These are phyloP conservation scores for Cytospora mali DNA, from an alignment of 2,329 filamentous ascomycete genomes.

Conservation along the genomic window DNA sequence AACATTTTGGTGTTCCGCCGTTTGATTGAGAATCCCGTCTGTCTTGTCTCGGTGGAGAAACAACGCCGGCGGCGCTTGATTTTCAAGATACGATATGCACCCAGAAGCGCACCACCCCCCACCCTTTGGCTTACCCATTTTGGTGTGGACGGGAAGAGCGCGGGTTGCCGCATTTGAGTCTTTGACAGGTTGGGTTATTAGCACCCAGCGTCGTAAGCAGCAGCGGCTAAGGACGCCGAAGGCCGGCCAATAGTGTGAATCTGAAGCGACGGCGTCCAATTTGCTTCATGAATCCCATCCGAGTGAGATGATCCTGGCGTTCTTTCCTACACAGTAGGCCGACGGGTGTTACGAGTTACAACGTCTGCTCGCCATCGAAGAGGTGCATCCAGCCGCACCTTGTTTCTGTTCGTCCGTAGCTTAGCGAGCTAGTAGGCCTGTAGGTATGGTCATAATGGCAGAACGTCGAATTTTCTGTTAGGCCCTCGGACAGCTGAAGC, in stretches of 20 bases:
- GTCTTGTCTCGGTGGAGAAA: neutral
- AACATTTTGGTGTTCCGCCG: neutral
- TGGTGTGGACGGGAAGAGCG: slow-evolving; percentile 1
- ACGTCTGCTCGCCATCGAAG: neutral
- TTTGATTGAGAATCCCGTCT: neutral
- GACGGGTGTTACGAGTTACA: slow-evolving; percentile 5
- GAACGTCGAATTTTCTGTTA: neutral
- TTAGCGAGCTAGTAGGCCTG: neutral
- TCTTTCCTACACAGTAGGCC: neutral
- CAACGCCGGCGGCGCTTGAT: neutral
- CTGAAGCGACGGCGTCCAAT: slow-evolving; percentile 14
- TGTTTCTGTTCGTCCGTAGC: slow-evolving; percentile 4
- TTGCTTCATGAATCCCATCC: slow-evolving; percentile 1
- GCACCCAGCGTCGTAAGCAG: slow-evolving; percentile 6
- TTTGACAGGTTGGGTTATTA: slow-evolving; percentile 1
- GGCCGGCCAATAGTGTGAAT: neutral
- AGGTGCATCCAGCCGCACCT: neutral
- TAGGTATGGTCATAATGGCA: neutral
- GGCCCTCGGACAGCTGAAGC: neutral
- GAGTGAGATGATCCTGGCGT: neutral
- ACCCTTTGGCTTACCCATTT: slow-evolving; percentile 3
- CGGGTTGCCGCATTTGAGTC: neutral
- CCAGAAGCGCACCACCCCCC: neutral
- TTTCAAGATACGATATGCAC: neutral
- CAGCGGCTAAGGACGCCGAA: slow-evolving; percentile 2